These are phyloP conservation scores for Panaeolus papilionaceus DNA, from an alignment of 768 basidiomycete species.

Conservation along the genomic window DNA sequence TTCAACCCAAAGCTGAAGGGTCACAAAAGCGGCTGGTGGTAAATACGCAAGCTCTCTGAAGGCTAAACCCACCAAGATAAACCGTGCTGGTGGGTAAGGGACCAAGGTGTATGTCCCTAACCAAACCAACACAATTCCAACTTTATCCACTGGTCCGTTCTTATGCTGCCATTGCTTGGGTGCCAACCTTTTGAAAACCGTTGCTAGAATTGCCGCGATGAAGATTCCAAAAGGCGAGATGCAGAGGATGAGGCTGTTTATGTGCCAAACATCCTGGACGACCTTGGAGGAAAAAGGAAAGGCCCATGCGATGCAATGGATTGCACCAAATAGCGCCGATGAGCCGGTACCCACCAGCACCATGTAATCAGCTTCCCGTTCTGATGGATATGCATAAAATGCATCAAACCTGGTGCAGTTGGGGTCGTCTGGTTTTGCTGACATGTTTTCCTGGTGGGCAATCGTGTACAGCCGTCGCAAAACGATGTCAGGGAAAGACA, in stretches of 20 bases:
- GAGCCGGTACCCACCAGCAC: slow-evolving; percentile 5
- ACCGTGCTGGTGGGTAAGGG: background rate
- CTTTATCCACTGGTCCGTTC: background rate
- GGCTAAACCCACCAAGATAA: background rate
- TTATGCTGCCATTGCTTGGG: background rate
- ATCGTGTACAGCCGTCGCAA: slow-evolving; percentile 1
- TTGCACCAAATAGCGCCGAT: slow-evolving; percentile 24
- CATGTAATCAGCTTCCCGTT: slow-evolving; percentile 1
- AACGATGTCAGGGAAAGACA: slow-evolving; percentile 1
- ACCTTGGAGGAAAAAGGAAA: slow-evolving; percentile 20
- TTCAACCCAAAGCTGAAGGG: background rate
- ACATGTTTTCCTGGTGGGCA: slow-evolving; percentile 3
- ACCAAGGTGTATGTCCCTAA: background rate
- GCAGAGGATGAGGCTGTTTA: slow-evolving; percentile 1
- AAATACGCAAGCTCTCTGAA: slow-evolving; percentile 5
- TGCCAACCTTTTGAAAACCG: background rate
- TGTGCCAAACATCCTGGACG: slow-evolving; percentile 22
- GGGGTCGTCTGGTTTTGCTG: slow-evolving; percentile 4
- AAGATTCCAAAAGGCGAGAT: background rate
- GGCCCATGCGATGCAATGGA: slow-evolving; percentile 29
- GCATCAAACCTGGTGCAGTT: background rate
- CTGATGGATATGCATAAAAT: background rate
- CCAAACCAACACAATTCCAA: slow-evolving; percentile 1
- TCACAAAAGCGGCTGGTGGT: background rate
- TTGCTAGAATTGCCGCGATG: background rate